Conservation (phyloP, 768 basidiomycete species). For the Termitomyces sp. region DNA sequence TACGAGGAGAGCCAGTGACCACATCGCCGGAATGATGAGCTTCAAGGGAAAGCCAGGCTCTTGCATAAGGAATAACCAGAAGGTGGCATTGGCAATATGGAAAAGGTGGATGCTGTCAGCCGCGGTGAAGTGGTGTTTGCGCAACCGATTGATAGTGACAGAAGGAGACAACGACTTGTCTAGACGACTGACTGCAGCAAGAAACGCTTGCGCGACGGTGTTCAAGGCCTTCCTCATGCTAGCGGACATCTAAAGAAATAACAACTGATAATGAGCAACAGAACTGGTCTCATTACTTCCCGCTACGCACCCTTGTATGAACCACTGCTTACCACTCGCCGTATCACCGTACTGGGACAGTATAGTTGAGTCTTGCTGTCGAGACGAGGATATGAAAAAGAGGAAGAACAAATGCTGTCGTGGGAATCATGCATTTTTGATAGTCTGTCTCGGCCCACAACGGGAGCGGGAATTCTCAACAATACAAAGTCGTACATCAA, state of each 20-base stretch:
- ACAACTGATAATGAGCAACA: not conserved
- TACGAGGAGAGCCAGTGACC: constrained; percentile 62
- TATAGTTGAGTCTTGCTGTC: not conserved
- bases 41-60: constrained; percentile 68
- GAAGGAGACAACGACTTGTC: constrained; percentile 74
- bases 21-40: constrained; percentile 71
- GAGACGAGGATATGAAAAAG: not conserved
- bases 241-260: constrained; percentile 7
- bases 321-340: not conserved
- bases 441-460: not conserved
- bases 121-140: constrained; percentile 47
- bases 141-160: constrained; percentile 57
- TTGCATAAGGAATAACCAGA: constrained; percentile 74
- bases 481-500: not conserved
- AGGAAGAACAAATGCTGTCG: not conserved
- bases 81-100: constrained; percentile 54
- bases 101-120: constrained; percentile 62
- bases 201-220: constrained; percentile 39
- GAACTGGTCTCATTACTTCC: not conserved
- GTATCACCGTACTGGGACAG: not conserved
- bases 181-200: constrained; percentile 59
- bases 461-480: not conserved
- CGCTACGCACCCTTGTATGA: not conserved
- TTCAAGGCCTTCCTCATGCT: constrained; percentile 18
- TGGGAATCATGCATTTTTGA: constrained; percentile 5